Conservation (phyloP, 192 early-diverging fungal genomes). For the Chytriomyces sp. region DNA sequence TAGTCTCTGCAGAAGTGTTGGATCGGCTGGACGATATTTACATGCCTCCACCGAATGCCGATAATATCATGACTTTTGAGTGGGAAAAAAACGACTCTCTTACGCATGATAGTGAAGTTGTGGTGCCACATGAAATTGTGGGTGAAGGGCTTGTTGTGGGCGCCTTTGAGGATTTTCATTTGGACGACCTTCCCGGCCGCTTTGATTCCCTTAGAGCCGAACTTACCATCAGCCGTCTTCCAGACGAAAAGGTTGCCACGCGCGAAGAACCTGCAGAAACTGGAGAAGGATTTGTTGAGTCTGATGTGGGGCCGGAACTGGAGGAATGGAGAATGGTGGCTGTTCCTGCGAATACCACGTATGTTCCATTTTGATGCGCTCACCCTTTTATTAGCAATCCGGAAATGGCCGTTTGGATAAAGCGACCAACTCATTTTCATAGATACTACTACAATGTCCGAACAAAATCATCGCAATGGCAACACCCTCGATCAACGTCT, state of each 20-base stretch:
- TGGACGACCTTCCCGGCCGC: no score
- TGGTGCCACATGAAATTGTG: background rate
- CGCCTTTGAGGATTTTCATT: background rate
- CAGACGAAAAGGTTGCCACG: background rate
- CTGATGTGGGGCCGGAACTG: background rate
- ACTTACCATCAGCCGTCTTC: no score
- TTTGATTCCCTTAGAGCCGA: no score
- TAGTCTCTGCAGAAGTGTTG: background rate
- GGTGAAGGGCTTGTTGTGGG: background rate
- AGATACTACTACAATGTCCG: slow-evolving; percentile 29
- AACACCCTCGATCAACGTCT: background rate
- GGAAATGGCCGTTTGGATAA: background rate
- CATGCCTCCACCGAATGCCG: background rate
- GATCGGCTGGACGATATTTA: background rate
- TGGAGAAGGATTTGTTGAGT: slow-evolving; percentile 7
- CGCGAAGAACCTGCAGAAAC: background rate
- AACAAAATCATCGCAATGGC: slow-evolving; percentile 7
- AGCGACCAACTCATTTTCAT: background rate
- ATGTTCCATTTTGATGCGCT: background rate
- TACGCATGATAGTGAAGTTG: background rate
- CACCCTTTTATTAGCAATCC: no score
- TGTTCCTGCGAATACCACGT: slow-evolving; percentile 27
- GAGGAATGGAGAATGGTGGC: slow-evolving; percentile 16
- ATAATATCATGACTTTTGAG: background rate
- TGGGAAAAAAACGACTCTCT: background rate